Evolutionary conservation across 129 eudicot genomes (phyloP).

Genomic region (Chrysanthemum lavandulifolium): DNA sequence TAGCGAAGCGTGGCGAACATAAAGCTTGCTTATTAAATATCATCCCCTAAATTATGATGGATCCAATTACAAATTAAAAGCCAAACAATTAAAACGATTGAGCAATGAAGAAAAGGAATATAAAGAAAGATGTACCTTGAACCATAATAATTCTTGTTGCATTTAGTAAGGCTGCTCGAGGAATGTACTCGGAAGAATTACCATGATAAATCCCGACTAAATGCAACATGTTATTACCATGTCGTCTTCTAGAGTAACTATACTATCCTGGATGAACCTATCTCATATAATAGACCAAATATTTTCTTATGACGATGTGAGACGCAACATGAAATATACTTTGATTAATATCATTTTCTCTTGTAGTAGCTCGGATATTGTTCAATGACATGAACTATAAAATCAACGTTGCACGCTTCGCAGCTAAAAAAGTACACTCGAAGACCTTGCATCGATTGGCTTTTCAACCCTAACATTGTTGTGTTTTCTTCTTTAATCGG

Average conservation of each 20-base stretch:
- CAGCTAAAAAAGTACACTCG: background rate
- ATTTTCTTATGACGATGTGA: background rate
- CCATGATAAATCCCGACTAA: background rate
- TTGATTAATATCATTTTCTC: background rate
- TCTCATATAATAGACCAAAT: background rate
- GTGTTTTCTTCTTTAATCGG: background rate
- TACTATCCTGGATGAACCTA: background rate
- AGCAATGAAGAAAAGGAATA: background rate
- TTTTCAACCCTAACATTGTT: background rate
- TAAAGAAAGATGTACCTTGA: background rate
- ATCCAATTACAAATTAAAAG: no score
- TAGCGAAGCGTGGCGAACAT: no score
- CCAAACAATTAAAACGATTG: background rate
- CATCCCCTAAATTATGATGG: no score
- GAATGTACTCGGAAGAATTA: background rate
- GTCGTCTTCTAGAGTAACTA: background rate
- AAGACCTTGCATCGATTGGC: background rate
- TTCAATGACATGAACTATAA: background rate
- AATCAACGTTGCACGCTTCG: background rate
- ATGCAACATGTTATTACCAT: constrained; percentile 9
- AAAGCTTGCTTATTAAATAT: no score
- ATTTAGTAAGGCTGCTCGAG: background rate
- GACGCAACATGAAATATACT: constrained; percentile 15
- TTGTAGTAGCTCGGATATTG: background rate
- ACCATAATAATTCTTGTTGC: constrained; percentile 6